Conservation (phyloP, 768 basidiomycete genomes). For the Trametes villosa region DNA sequence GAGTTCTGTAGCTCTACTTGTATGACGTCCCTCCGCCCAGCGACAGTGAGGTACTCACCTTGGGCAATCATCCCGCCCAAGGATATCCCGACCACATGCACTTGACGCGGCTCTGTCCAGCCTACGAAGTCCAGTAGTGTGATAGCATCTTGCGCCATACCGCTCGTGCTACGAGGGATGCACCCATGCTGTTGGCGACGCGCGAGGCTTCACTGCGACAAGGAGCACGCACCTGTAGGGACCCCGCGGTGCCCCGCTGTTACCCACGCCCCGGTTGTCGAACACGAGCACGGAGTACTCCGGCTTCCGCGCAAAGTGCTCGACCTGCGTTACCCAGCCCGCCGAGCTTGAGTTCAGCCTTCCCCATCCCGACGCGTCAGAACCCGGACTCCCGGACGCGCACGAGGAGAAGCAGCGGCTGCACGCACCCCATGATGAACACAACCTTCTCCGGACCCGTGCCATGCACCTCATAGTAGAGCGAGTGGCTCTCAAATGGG, state of each 20-base stretch:
- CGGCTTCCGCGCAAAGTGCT: conserved; percentile 57
- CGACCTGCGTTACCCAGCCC: conserved; percentile 67
- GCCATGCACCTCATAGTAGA: conserved; percentile 84
- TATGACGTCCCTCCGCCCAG: not conserved
- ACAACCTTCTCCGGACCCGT: conserved; percentile 64
- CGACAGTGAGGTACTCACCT: conserved; percentile 43
- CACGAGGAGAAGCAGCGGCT: too few species aligned
- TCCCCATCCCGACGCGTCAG: too few species aligned
- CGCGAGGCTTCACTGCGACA: not conserved
- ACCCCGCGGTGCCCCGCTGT: conserved; percentile 70
- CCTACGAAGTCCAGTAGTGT: conserved; percentile 69
- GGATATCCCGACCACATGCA: conserved; percentile 77
- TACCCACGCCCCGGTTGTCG: conserved; percentile 85
- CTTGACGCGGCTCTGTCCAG: conserved; percentile 63
- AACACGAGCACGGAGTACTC: conserved; percentile 72
- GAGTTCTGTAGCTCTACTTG: conserved; percentile 64
- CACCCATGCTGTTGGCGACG: not conserved
- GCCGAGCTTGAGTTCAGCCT: conserved; percentile 69
- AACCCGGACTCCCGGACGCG: too few species aligned
- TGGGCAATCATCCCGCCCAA: conserved; percentile 88
- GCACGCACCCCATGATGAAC: conserved; percentile 72
- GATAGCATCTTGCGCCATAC: conserved; percentile 78
- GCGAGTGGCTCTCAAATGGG: conserved; percentile 65
- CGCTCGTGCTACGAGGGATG: conserved; percentile 54
- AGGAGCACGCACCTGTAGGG: conserved; percentile 70